A percentile compares a stretch with the other conserved stretches of the same genome.
These are phyloP conservation scores for Elsinoe perseae DNA, from an alignment of 2,329 filamentous ascomycete genomes.

Conservation along the genomic window DNA sequence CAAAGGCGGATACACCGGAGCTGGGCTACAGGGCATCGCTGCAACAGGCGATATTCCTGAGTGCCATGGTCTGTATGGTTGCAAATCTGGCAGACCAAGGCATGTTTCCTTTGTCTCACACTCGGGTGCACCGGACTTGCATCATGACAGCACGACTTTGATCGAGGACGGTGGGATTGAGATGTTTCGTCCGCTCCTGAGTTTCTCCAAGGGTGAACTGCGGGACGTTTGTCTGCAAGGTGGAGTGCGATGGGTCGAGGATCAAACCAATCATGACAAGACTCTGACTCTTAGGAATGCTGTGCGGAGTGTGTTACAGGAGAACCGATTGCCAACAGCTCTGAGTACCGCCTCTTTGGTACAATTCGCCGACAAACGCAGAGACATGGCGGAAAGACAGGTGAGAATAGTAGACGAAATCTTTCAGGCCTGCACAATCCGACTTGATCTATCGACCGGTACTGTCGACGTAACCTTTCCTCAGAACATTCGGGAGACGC, in stretches of 20 bases:
- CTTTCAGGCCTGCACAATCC: constrained; percentile 42
- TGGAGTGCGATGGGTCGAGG: constrained; percentile 69
- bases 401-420: constrained; percentile 49
- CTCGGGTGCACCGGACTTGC: constrained; percentile 10
- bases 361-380: constrained; percentile 48
- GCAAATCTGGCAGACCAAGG: constrained; percentile 11
- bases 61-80: constrained; percentile 64
- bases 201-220: constrained; percentile 65
- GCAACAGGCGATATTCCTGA: constrained; percentile 66
- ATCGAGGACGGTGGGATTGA: constrained; percentile 59
- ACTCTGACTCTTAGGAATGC: constrained; percentile 76
- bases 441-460: constrained; percentile 36
- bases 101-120: constrained; percentile 23
- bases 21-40: constrained; percentile 66
- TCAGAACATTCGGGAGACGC: background rate
- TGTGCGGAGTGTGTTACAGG: constrained; percentile 57
- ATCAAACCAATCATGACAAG: constrained; percentile 70
- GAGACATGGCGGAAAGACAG: constrained; percentile 38
- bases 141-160: constrained; percentile 9
- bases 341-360: constrained; percentile 60
- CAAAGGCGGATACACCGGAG: constrained; percentile 55
- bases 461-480: constrained; percentile 18
- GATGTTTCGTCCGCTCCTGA: constrained; percentile 61
- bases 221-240: constrained; percentile 65
- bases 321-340: constrained; percentile 58